A percentile compares a stretch with the other conserved stretches of the same genome.
These are phyloP conservation scores for Coprinopsis sp. DNA, from an alignment of 768 basidiomycete genomes.

Conservation along the genomic window DNA sequence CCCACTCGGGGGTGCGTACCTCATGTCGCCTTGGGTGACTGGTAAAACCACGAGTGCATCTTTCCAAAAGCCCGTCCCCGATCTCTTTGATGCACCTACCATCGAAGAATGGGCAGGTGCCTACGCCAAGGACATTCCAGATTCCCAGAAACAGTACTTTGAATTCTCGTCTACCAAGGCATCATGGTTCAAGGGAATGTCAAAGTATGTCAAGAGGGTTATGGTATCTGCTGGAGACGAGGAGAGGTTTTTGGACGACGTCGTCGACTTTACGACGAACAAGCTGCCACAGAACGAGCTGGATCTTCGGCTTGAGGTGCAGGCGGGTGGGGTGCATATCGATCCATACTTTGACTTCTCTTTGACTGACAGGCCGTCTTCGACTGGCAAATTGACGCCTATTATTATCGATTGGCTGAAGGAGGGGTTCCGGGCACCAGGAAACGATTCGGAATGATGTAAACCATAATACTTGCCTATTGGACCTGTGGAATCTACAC, in stretches of 20 bases:
- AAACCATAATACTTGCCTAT: constrained; percentile 56
- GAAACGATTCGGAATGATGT: constrained; percentile 70
- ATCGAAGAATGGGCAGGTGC: constrained; percentile 16
- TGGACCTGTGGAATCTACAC: constrained; percentile 28
- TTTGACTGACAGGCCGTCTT: not conserved
- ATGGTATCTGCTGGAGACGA: constrained; percentile 25
- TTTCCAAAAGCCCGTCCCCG: constrained; percentile 14
- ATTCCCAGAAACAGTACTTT: constrained; percentile 18
- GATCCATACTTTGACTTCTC: constrained; percentile 2
- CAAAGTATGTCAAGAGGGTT: constrained; percentile 17
- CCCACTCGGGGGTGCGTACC: constrained; percentile 26
- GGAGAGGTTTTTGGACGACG: constrained; percentile 26
- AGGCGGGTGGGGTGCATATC: not conserved
- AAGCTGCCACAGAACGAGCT: constrained; percentile 4
- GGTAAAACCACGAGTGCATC: constrained; percentile 16
- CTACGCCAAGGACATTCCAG: constrained; percentile 16
- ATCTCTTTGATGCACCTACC: constrained; percentile 17
- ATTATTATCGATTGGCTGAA: constrained; percentile 5
- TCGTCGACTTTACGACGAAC: constrained; percentile 17
- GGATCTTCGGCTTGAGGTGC: constrained; percentile 1
- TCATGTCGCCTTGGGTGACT: constrained; percentile 39
- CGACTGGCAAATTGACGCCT: not conserved
- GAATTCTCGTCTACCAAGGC: constrained; percentile 21
- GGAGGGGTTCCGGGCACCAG: constrained; percentile 53
- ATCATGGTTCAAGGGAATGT: constrained; percentile 26